Evolutionary conservation across 306 rosid species (phyloP), one percentile per base, ranked within the genome.

Genomic region (Vigna trinervia): DNA sequence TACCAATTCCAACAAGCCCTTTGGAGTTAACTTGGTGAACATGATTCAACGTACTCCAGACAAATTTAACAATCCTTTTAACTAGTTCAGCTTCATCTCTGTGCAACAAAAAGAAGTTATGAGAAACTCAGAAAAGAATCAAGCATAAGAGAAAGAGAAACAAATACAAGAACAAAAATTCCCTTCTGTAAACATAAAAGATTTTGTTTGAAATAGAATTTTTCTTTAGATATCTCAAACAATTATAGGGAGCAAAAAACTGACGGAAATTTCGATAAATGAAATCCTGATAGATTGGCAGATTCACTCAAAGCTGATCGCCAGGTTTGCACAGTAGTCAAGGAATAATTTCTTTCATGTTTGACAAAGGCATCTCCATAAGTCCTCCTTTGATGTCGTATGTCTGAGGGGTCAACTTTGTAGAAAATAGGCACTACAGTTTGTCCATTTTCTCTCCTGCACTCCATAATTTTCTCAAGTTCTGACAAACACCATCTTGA

Each of bases 401-500:
- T 14, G 5, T 45, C 50, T 45, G 50, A 45, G 0, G 50, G 50
- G 1, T 45, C 15, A 11, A 45, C 14, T 11, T 45, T 12, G 50
- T 45, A 81, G 59, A 81, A 78, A 56, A 78, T 48, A 8, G 81
- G 76, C 5, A 78, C 0, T 1, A 78, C 68, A 41, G 45, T 45
- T 5, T 34, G 66, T 7, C 69, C 75, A 12, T 68, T 0, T 12
- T 59, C 22, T 17, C 11, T 14, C 20, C 59, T 69, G 38, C 76
- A 78, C 8, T 78, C 53, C 12, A 78, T 1, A 4, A 69, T 67
- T 14, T 69, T 78, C 65, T 10, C 80, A 3, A 81, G 56, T 17
- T 81, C 80, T 5, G 30, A 59, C 62, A 78, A 46, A 46, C 81
- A 69, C 76, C 81, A 69, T 10, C 0, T 4, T 3, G 77, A 78